These are phyloP conservation scores for Trametes cinnabarina DNA, from an alignment of 768 basidiomycete genomes.

Conservation along the genomic window DNA sequence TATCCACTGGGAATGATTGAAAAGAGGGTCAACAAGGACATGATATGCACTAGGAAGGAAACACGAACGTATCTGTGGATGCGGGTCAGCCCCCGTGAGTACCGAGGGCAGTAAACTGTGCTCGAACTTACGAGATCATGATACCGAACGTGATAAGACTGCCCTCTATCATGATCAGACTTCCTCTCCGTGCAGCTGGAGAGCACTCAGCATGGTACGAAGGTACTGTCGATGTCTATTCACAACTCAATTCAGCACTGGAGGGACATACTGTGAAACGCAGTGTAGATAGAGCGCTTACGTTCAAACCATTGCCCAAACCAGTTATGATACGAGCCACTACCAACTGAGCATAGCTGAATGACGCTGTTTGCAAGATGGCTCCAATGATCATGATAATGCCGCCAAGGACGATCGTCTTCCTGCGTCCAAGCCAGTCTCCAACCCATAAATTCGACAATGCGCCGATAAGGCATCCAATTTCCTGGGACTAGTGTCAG, in stretches of 20 bases:
- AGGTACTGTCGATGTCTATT: constrained; percentile 62
- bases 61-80: constrained; percentile 25
- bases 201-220: constrained; percentile 68
- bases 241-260: neutral
- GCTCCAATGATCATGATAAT: constrained; percentile 62
- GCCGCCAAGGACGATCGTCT: constrained; percentile 57
- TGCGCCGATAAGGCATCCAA: constrained; percentile 64
- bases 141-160: constrained; percentile 63
- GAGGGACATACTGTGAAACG: neutral
- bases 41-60: neutral
- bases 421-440: constrained; percentile 57
- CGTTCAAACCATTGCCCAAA: constrained; percentile 64
- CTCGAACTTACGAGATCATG: constrained; percentile 52
- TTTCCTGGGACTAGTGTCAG: constrained; percentile 41
- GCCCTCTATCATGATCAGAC: constrained; percentile 65
- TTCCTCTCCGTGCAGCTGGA: constrained; percentile 54
- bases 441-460: constrained; percentile 61
- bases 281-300: constrained; percentile 30
- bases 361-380: constrained; percentile 56
- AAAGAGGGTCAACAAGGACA: neutral
- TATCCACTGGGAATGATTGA: constrained; percentile 45
- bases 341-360: constrained; percentile 57
- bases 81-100: neutral
- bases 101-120: neutral
- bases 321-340: constrained; percentile 61